Conservation (phyloP, 176 grass and related monocot species). For the Musa itinerans region DNA sequence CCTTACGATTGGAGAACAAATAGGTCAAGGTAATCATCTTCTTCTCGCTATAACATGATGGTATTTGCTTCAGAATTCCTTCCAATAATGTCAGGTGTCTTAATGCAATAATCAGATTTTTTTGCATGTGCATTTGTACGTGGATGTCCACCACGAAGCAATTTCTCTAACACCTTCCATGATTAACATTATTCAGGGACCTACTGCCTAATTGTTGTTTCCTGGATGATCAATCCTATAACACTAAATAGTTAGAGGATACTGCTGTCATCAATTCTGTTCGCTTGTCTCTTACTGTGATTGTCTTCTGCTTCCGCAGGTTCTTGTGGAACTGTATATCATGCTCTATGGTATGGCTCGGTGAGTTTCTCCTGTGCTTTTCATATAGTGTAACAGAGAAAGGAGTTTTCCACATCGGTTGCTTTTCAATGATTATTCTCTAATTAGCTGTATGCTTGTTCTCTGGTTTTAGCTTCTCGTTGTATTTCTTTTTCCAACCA, state of each 20-base stretch:
- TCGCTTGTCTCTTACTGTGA: neutral
- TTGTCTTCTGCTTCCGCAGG: slow-evolving; percentile 42
- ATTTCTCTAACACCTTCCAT: neutral
- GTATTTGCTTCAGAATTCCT: neutral
- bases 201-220: neutral
- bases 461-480: neutral
- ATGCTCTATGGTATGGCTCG: slow-evolving; percentile 98
- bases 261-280: neutral
- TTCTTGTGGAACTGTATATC: slow-evolving; percentile 96
- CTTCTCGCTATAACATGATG: neutral
- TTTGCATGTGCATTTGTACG: no score
- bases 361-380: slow-evolving; percentile 55
- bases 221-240: neutral
- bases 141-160: neutral
- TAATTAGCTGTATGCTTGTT: neutral
- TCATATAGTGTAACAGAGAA: neutral
- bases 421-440: neutral
- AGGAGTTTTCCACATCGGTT: neutral
- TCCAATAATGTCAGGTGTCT: neutral
- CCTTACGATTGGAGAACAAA: slow-evolving; percentile 81
- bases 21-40: slow-evolving; percentile 81
- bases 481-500: neutral
- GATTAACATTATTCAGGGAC: neutral
- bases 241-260: neutral
- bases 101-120: no score